phyloP scores from a whole-genome alignment of 2,329 filamentous ascomycete genomes.

The Hymenoscyphus fructigenus region DNA sequence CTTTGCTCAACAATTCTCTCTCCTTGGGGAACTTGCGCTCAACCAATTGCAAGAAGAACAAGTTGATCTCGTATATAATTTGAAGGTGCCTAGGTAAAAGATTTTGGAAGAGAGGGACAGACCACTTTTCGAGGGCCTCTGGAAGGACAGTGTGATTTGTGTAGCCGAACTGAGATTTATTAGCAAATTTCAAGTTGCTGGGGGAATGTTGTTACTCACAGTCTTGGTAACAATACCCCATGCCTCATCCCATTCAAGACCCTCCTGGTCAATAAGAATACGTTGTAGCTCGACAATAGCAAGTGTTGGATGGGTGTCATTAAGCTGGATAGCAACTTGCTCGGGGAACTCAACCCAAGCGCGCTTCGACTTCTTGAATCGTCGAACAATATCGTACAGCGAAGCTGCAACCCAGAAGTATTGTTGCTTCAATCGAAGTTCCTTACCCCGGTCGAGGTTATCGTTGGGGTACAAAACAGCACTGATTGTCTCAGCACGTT shows the following conservation, averaged over 20 bases:
- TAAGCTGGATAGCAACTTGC: constrained; percentile 95
- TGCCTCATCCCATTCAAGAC: constrained; percentile 87
- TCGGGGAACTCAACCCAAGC: constrained; percentile 90
- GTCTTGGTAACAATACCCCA: constrained; percentile 78
- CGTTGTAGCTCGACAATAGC: constrained; percentile 95
- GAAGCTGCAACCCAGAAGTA: constrained; percentile 99
- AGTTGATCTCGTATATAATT: constrained; percentile 98
- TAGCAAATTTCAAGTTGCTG: constrained; percentile 9
- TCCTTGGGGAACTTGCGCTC: constrained; percentile 90
- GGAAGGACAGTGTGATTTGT: constrained; percentile 98
- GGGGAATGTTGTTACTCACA: constrained; percentile 43
- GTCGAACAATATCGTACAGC: constrained; percentile 90
- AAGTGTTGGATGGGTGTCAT: constrained; percentile 95
- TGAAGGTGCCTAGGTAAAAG: constrained; percentile 91
- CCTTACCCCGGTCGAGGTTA: constrained; percentile 93
- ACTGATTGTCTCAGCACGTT: constrained; percentile 98
- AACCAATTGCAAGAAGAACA: constrained; percentile 86
- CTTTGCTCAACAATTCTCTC: constrained; percentile 76
- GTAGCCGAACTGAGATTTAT: constrained; percentile 68
- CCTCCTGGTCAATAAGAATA: constrained; percentile 85
- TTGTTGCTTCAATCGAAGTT: constrained; percentile 96
- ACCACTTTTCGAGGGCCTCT: constrained; percentile 98
- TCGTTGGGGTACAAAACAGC: constrained; percentile 97
- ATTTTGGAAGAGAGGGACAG: constrained; percentile 87
- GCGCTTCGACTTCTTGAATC: constrained; percentile 96